These are phyloP conservation scores for Sporothrix pallida DNA, from an alignment of 2,329 filamentous ascomycete genomes.

Conservation along the genomic window DNA sequence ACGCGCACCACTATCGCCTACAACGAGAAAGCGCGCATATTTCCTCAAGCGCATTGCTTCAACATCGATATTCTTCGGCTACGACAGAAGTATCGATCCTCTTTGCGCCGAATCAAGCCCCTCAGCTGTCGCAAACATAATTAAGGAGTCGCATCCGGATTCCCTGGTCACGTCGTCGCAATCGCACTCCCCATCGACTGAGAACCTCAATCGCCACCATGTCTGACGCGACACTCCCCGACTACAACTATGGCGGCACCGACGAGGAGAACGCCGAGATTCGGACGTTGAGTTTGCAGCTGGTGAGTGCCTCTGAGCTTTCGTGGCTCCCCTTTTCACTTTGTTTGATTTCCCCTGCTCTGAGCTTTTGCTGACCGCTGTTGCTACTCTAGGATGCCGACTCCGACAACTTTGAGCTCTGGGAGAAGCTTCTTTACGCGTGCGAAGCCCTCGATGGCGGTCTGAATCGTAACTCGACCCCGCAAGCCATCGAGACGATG, in stretches of 20 bases:
- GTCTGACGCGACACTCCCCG: conserved; percentile 56
- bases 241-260: conserved; percentile 73
- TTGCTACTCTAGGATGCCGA: conserved; percentile 61
- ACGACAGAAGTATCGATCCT: background rate
- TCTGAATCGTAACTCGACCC: conserved; percentile 94
- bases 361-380: background rate
- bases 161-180: background rate
- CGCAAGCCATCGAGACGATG: conserved; percentile 85
- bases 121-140: background rate
- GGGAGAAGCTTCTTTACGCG: conserved; percentile 88
- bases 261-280: conserved; percentile 85
- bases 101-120: background rate
- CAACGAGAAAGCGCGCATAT: background rate
- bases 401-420: conserved; percentile 89
- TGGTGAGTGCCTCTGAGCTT: conserved; percentile 62
- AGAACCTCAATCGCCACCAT: conserved; percentile 4
- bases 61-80: background rate
- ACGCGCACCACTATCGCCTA: background rate
- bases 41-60: background rate
- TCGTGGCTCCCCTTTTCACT: background rate
- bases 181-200: background rate
- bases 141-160: background rate
- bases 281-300: conserved; percentile 75
- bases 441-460: conserved; percentile 88
- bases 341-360: background rate